Conservation (phyloP, 116 monocot genomes). For the Papilionanthe hybrid region DNA sequence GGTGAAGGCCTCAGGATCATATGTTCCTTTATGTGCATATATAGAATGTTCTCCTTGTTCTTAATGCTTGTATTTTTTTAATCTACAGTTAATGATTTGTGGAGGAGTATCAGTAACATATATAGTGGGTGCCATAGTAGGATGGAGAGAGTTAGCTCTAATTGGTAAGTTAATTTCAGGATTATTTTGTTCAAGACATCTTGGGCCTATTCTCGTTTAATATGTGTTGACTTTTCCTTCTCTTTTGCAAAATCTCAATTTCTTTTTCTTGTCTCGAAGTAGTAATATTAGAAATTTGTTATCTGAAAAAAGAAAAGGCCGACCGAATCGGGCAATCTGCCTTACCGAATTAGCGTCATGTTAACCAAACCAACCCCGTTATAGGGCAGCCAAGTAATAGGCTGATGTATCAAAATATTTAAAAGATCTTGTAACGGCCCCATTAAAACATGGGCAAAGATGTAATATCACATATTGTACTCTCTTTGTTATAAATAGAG, state of each 20-base stretch:
- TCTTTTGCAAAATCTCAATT: neutral
- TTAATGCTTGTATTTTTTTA: neutral
- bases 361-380: no score
- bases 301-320: neutral
- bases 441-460: no score
- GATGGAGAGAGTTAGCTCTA: conserved; percentile 56
- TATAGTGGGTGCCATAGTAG: conserved; percentile 54
- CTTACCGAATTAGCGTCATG: no score
- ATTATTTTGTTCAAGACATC: neutral
- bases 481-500: no score
- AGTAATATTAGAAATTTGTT: neutral
- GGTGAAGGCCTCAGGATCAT: conserved; percentile 16
- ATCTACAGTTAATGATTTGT: conserved; percentile 54
- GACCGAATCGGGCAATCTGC: no score
- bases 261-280: neutral
- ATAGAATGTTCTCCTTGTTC: neutral
- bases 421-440: no score
- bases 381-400: no score
- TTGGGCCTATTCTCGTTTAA: neutral
- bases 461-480: no score
- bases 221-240: neutral
- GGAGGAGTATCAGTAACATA: conserved; percentile 38
- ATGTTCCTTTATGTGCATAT: neutral
- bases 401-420: no score
- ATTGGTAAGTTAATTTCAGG: conserved; percentile 24